Conservation (phyloP, 2,329 filamentous ascomycete species). For the Pseudogymnoascus verrucosus region DNA sequence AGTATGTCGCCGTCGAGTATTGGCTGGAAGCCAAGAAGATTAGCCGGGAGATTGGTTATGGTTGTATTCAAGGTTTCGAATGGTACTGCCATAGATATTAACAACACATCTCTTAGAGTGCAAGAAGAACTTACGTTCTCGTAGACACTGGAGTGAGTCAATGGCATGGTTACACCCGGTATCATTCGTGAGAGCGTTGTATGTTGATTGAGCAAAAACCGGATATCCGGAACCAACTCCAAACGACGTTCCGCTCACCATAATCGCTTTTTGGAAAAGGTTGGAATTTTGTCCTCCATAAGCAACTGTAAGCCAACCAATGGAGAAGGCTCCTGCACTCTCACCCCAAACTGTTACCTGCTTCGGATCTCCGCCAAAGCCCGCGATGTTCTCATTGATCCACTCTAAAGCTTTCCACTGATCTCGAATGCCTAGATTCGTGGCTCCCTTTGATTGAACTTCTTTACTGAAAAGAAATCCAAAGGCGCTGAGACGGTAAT, state of each 20-base stretch:
- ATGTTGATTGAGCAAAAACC: conserved; percentile 27
- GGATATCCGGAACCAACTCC: not conserved
- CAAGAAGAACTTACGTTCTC: conserved; percentile 43
- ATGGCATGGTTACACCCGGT: conserved; percentile 40
- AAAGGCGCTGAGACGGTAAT: conserved; percentile 55
- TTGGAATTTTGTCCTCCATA: conserved; percentile 27
- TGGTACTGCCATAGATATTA: conserved; percentile 30
- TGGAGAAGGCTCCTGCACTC: conserved; percentile 56
- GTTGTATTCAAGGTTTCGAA: conserved; percentile 36
- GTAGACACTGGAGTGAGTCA: conserved; percentile 47
- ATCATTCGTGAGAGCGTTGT: conserved; percentile 46
- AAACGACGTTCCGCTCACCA: conserved; percentile 42
- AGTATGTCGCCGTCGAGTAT: conserved; percentile 47
- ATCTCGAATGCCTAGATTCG: conserved; percentile 59
- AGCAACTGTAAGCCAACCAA: conserved; percentile 58
- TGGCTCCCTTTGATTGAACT: conserved; percentile 35
- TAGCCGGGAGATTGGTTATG: conserved; percentile 40
- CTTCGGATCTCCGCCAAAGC: conserved; percentile 51
- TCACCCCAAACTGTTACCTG: conserved; percentile 55
- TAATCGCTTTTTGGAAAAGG: conserved; percentile 45
- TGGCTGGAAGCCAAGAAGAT: conserved; percentile 64
- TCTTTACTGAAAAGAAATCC: conserved; percentile 54
- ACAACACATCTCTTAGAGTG: conserved; percentile 23
- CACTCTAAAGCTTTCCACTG: conserved; percentile 51
- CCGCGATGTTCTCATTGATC: conserved; percentile 50